A percentile compares a stretch with the other conserved stretches of the same genome.
phyloP scores from a whole-genome alignment of 2,329 filamentous ascomycete species.

The Ophiocordyceps camponoti-floridani region DNA sequence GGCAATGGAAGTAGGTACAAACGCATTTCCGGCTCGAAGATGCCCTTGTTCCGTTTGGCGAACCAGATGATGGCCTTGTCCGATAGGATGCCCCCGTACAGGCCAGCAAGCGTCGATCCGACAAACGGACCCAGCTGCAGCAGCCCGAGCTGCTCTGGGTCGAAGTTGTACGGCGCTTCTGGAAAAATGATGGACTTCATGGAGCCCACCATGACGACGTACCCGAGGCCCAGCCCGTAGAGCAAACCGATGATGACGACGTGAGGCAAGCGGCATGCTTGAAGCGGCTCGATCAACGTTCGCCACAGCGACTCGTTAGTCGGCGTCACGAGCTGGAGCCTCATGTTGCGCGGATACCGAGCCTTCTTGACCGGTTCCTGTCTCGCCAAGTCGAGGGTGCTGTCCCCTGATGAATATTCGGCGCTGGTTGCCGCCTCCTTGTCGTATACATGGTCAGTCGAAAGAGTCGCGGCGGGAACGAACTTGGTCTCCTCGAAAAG shows the following conservation, averaged over 20 bases:
- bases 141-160: constrained; percentile 8
- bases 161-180: constrained; percentile 13
- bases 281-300: constrained; percentile 6
- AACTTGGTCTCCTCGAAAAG: constrained; percentile 11
- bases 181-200: constrained; percentile 18
- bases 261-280: constrained; percentile 14
- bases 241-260: constrained; percentile 19
- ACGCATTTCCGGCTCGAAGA: constrained; percentile 26
- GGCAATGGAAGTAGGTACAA: constrained; percentile 14
- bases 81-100: constrained; percentile 19
- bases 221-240: constrained; percentile 16
- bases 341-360: background rate
- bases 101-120: constrained; percentile 18
- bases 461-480: constrained; percentile 6
- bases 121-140: constrained; percentile 15
- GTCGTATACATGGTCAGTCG: no score
- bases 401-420: no score
- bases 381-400: no score
- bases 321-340: constrained; percentile 4
- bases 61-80: constrained; percentile 19
- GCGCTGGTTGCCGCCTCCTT: background rate
- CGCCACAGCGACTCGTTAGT: constrained; percentile 5
- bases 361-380: background rate
- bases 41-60: constrained; percentile 18
- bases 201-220: constrained; percentile 13